phyloP scores from a whole-genome alignment of 2,329 filamentous ascomycete species.

The Uncinocarpus reesii region DNA sequence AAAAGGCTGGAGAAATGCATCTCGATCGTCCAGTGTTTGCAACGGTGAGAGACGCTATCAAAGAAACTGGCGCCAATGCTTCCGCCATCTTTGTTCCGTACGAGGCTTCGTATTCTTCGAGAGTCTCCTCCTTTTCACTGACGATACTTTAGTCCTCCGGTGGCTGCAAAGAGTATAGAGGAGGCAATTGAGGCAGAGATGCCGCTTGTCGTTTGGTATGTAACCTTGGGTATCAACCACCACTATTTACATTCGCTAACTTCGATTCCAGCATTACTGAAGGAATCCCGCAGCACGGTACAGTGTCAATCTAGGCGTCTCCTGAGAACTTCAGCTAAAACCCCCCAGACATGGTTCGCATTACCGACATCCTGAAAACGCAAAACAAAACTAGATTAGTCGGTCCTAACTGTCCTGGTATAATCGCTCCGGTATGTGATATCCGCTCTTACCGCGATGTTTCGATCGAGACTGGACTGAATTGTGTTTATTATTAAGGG shows the following conservation, averaged over 20 bases:
- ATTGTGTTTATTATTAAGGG: slow-evolving; percentile 42
- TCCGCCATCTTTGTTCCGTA: slow-evolving; percentile 96
- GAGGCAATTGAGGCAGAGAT: slow-evolving; percentile 91
- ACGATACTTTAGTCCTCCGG: slow-evolving; percentile 56
- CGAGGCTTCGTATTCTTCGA: neutral
- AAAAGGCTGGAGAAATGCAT: slow-evolving; percentile 88
- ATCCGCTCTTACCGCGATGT: slow-evolving; percentile 7
- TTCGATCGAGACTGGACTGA: neutral
- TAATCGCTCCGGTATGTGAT: slow-evolving; percentile 62
- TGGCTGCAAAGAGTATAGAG: slow-evolving; percentile 91
- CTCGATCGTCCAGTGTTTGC: slow-evolving; percentile 88
- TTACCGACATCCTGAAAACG: slow-evolving; percentile 94
- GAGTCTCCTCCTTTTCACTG: neutral
- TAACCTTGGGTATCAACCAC: slow-evolving; percentile 8
- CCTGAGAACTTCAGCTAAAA: neutral
- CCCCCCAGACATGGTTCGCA: slow-evolving; percentile 84
- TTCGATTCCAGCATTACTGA: slow-evolving; percentile 60
- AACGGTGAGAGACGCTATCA: slow-evolving; percentile 76
- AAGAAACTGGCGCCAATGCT: slow-evolving; percentile 79
- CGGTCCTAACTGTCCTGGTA: slow-evolving; percentile 95
- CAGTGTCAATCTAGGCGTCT: slow-evolving; percentile 21
- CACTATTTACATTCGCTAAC: slow-evolving; percentile 13
- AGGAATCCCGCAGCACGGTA: slow-evolving; percentile 94
- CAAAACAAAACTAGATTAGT: slow-evolving; percentile 95
- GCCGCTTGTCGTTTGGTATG: slow-evolving; percentile 76